Base-by-base conservation (phyloP, 2,329 filamentous ascomycete genomes). In the Raffaelea arxii region DNA sequence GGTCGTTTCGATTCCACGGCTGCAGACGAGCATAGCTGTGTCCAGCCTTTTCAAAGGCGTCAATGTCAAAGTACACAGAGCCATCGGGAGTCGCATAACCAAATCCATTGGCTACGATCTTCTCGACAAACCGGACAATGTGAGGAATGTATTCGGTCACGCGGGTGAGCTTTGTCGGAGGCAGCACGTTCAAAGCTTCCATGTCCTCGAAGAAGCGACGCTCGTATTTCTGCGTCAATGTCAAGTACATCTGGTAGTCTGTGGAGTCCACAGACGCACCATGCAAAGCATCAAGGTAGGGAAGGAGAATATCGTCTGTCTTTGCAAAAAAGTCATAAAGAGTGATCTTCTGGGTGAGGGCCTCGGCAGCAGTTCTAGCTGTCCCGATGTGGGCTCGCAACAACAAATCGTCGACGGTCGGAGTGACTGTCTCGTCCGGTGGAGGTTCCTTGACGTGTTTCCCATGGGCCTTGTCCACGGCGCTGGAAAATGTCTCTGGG, bases 61-160 rank as follows among this genome's bases (percentile, higher is more conserved):
- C 68, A 49, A 84, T 84, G 54, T 86, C 82, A 53, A 86, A 86
- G 60, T 86, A 86, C 0, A 86, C 80, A 0, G 79, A 84, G 1
- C 78, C 80, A 53, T 82, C 77, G 1, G 58, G n/a, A n/a, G 70
- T 64, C 27, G 66, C 69, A 58, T 86, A 86, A 1, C 72, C 82
- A 51, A 79, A 84, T 2, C 75, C 74, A 50, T 84, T 82, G 39
- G 72, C 62, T 16, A 84, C 70, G 44, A 86, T 82, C 52, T 74
- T 75, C 54, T 81, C 68, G 3, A 85, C 79, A 50, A 84, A 86
- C 19, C 46, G 10, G 39, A 57, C 53, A 56, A 86, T 84, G 58
- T 84, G 72, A 2, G 72, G 70, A 21, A 79, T 77, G 51, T 82
- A 84, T 56, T 86, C 81, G 2, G 80, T 84, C 14, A 86, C 82